Percentiles rank a stretch among this genome's conserved stretches.
Conservation (phyloP, 495 filamentous ascomycete genomes). For the Penicillium cosmopolitanum region DNA sequence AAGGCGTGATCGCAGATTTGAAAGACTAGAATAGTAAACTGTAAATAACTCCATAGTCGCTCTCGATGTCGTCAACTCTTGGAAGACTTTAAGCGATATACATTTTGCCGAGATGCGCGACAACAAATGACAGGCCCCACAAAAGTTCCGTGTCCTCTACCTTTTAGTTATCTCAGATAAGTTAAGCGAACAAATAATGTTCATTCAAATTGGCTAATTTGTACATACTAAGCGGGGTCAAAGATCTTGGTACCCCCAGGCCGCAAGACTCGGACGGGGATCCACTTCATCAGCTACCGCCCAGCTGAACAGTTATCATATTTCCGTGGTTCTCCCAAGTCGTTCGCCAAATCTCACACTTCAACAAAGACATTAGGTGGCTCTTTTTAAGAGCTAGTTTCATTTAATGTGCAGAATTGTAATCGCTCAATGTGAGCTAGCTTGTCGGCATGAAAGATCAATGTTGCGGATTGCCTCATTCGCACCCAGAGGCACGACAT, state of each 20-base stretch:
- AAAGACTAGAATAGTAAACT: neutral
- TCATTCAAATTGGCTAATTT: neutral
- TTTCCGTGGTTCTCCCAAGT: too few relatives aligned
- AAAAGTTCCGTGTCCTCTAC: neutral
- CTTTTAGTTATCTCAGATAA: neutral
- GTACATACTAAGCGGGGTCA: too few relatives aligned
- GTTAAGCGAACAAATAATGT: neutral
- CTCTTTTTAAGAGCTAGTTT: too few relatives aligned
- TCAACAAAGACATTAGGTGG: too few relatives aligned
- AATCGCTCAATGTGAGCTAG: too few relatives aligned
- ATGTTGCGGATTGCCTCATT: constrained; percentile 13
- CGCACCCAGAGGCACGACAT: constrained; percentile 13
- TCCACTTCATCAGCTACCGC: too few relatives aligned
- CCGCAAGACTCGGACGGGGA: too few relatives aligned
- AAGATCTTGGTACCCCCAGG: too few relatives aligned
- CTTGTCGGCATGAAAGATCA: neutral
- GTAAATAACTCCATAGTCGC: neutral
- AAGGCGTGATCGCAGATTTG: neutral
- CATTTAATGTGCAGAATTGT: too few relatives aligned
- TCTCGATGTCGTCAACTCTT: neutral
- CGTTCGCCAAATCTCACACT: too few relatives aligned
- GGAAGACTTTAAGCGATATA: neutral
- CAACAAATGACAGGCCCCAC: neutral
- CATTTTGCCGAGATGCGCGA: neutral
- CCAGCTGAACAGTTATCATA: too few relatives aligned